Percentiles rank a stretch among this genome's conserved stretches.
Evolutionary conservation across 2,329 filamentous ascomycete species (phyloP).

Genomic region (Teratosphaeria destructans): DNA sequence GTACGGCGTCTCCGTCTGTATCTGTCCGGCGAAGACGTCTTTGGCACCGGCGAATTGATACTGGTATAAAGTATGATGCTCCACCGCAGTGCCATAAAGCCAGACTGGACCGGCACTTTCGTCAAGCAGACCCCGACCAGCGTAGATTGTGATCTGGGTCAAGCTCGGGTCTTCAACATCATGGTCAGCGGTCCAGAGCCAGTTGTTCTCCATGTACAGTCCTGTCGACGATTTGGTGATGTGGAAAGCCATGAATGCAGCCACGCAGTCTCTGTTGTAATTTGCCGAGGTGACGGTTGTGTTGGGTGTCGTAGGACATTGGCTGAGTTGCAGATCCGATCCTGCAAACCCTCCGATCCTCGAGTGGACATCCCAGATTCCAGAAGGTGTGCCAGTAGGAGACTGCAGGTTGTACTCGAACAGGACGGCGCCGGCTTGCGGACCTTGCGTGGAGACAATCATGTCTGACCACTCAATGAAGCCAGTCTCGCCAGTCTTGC

Average conservation of each 20-base stretch:
- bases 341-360: conserved; percentile 44
- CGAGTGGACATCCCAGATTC: conserved; percentile 49
- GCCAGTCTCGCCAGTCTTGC: conserved; percentile 52
- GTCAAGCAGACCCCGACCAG: conserved; percentile 74
- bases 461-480: conserved; percentile 62
- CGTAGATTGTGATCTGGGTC: conserved; percentile 76
- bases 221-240: conserved; percentile 44
- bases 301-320: conserved; percentile 30
- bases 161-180: conserved; percentile 66
- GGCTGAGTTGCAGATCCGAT: conserved; percentile 32
- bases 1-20: conserved; percentile 82
- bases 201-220: conserved; percentile 62
- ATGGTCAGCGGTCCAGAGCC: not conserved
- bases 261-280: conserved; percentile 19
- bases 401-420: conserved; percentile 62
- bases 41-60: conserved; percentile 72
- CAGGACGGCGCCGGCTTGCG: conserved; percentile 56
- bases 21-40: conserved; percentile 67
- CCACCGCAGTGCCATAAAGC: conserved; percentile 57
- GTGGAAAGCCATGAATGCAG: conserved; percentile 22
- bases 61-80: conserved; percentile 56
- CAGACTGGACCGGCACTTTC: conserved; percentile 51
- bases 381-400: conserved; percentile 24
- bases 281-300: conserved; percentile 11
- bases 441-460: conserved; percentile 57